phyloP scores from a whole-genome alignment of 768 basidiomycete genomes.

The Pulveroboletus sp. region DNA sequence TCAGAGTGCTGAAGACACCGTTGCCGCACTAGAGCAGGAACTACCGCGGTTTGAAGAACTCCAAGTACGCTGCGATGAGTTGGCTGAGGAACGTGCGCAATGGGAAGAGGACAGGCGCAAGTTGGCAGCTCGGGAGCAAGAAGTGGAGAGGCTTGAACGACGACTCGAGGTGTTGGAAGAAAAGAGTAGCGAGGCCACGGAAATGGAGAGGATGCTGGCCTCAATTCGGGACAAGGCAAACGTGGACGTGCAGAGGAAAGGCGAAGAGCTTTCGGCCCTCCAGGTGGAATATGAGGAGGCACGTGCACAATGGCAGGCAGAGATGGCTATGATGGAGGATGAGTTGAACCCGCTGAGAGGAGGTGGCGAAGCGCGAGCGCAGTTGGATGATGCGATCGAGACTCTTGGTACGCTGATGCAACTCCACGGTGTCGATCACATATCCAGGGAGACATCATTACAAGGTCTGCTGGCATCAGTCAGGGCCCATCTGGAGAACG shows the following conservation, averaged over 20 bases:
- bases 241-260: conserved; percentile 39
- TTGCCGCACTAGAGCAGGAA: conserved; percentile 52
- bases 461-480: conserved; percentile 47
- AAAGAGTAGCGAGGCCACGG: conserved; percentile 38
- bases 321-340: conserved; percentile 46
- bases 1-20: conserved; percentile 62
- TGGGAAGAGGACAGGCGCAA: conserved; percentile 48
- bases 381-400: conserved; percentile 48
- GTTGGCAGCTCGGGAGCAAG: conserved; percentile 34
- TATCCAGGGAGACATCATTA: conserved; percentile 45
- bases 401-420: conserved; percentile 50
- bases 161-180: conserved; percentile 42
- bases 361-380: conserved; percentile 36
- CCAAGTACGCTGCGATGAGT: conserved; percentile 41
- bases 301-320: conserved; percentile 46
- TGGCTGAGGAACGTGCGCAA: conserved; percentile 44
- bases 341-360: conserved; percentile 44
- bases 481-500: conserved; percentile 45
- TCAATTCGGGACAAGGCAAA: conserved; percentile 32
- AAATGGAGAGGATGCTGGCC: conserved; percentile 36
- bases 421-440: conserved; percentile 50
- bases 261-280: conserved; percentile 35
- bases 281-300: conserved; percentile 40
- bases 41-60: conserved; percentile 47
- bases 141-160: conserved; percentile 36